Evolutionary conservation across 176 grass and related monocot genomes (phyloP).

Genomic region (Eleusine indica): DNA sequence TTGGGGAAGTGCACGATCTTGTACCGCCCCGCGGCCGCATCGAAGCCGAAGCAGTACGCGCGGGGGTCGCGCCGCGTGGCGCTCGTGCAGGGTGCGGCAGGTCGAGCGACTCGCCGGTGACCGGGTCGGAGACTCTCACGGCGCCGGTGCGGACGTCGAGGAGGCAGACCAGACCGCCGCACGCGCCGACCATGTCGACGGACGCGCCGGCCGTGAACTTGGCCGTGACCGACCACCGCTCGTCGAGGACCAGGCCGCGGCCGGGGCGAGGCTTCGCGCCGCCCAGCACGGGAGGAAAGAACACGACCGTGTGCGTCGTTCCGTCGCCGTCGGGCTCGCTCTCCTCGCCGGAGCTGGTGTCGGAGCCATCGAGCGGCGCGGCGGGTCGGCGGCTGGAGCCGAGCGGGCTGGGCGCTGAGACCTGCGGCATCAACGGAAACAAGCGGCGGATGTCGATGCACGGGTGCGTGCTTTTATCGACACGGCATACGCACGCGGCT

Average conservation of each 20-base stretch:
- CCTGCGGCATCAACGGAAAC: slow-evolving; percentile 7
- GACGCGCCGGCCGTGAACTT: neutral
- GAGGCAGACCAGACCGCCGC: slow-evolving; percentile 13
- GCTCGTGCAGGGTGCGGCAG: neutral
- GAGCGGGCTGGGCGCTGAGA: neutral
- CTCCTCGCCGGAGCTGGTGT: neutral
- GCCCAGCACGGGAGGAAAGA: slow-evolving; percentile 3
- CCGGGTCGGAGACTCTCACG: neutral
- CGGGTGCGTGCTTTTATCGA: neutral
- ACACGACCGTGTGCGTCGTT: neutral
- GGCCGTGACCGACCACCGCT: neutral
- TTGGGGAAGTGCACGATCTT: neutral
- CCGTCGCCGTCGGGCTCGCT: neutral
- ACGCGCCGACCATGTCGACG: slow-evolving; percentile 3
- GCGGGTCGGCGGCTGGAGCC: neutral
- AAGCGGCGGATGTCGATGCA: neutral
- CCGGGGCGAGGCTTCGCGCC: neutral
- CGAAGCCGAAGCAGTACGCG: slow-evolving; percentile 22
- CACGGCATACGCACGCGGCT: no score
- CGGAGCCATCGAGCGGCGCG: neutral
- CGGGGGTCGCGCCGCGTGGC: neutral
- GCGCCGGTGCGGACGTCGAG: neutral
- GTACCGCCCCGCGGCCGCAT: neutral
- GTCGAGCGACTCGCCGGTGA: neutral
- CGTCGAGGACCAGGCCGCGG: slow-evolving; percentile 18